Evolutionary conservation across 768 basidiomycete species (phyloP).

Genomic region (Tremella mesenterica): DNA sequence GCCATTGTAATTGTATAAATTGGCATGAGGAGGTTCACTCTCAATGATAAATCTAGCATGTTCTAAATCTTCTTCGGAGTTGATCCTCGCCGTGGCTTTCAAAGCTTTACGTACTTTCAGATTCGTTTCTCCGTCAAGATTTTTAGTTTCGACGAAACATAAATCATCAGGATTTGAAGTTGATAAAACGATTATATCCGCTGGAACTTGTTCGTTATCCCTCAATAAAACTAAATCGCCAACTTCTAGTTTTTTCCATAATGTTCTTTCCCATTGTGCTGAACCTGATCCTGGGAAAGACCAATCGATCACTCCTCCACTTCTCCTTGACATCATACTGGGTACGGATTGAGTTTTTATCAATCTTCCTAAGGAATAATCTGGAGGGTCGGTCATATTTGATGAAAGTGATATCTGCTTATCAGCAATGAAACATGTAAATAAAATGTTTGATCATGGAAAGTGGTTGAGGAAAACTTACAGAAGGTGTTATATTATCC

Average conservation of each 20-base stretch:
- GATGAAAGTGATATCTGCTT: background rate
- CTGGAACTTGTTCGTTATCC: constrained; percentile 93
- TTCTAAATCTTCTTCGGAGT: constrained; percentile 82
- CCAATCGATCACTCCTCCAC: constrained; percentile 74
- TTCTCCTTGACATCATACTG: constrained; percentile 36
- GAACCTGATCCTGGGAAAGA: constrained; percentile 58
- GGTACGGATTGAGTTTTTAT: constrained; percentile 16
- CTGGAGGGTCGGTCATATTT: constrained; percentile 28
- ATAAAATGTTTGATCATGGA: background rate
- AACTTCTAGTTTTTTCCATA: constrained; percentile 98
- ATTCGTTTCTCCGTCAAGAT: constrained; percentile 95
- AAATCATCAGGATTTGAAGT: constrained; percentile 84
- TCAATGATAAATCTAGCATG: constrained; percentile 79
- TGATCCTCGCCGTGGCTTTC: constrained; percentile 63
- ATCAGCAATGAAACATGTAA: background rate
- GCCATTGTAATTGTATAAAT: constrained; percentile 82
- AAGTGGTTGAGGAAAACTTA: constrained; percentile 4
- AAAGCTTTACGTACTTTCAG: constrained; percentile 75
- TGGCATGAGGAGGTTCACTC: constrained; percentile 86
- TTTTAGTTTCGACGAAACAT: constrained; percentile 97
- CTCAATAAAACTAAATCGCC: constrained; percentile 86
- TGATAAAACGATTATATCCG: constrained; percentile 84
- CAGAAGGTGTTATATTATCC: constrained; percentile 62
- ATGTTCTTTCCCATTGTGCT: constrained; percentile 82
- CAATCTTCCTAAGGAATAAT: constrained; percentile 59